Conservation (phyloP, 257 asterid species). For the Salvia hispanica region DNA sequence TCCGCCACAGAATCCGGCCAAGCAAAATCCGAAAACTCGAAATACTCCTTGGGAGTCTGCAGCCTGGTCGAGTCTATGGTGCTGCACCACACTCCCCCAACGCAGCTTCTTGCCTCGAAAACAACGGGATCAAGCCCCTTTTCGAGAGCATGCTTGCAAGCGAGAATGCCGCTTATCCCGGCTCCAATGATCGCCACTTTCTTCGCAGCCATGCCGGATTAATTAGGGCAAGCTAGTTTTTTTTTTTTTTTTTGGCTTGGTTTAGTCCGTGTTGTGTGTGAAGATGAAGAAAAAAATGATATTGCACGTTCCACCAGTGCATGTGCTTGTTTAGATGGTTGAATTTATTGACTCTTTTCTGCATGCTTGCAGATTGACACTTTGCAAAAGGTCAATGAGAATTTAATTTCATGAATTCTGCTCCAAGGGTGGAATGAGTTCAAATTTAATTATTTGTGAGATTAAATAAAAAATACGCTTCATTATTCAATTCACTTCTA, state of each 20-base stretch:
- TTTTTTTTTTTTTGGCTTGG: slow-evolving; percentile 3
- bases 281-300: not conserved
- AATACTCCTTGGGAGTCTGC: slow-evolving; percentile 57
- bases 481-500: too few relatives aligned
- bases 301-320: not conserved
- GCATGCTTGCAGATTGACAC: not conserved
- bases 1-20: slow-evolving; percentile 52
- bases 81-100: slow-evolving; percentile 65
- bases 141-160: slow-evolving; percentile 55
- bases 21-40: slow-evolving; percentile 59
- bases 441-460: not conserved
- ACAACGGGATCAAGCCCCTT: slow-evolving; percentile 54
- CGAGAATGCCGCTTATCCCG: slow-evolving; percentile 68
- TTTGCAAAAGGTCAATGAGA: slow-evolving; percentile 11
- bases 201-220: slow-evolving; percentile 4
- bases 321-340: not conserved
- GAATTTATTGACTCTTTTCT: not conserved
- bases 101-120: slow-evolving; percentile 43
- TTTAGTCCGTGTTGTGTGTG: too few relatives aligned
- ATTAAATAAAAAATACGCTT: too few relatives aligned
- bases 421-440: not conserved
- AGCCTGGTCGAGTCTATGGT: slow-evolving; percentile 58
- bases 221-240: too few relatives aligned
- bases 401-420: not conserved
- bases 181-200: slow-evolving; percentile 59